Evolutionary conservation across 2,329 filamentous ascomycete genomes (phyloP), one percentile per base, ranked within the genome.

Genomic region (Paraphoma sp.): DNA sequence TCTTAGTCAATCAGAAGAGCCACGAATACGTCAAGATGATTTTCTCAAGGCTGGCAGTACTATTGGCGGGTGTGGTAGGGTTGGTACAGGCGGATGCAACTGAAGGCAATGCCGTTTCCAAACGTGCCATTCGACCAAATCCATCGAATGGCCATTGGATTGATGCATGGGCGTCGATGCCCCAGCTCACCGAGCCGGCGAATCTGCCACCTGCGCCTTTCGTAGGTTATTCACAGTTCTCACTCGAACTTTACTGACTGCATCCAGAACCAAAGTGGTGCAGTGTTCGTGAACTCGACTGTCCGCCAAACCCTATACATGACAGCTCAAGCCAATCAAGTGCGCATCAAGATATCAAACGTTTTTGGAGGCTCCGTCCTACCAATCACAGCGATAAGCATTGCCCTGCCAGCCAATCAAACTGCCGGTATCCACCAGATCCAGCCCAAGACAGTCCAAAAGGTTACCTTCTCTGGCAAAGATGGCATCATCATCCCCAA

Each of bases 281-380:
- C 79, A n/a, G 81, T 86, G 1, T 88, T 89, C 67, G 75, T 77
- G 41, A 84, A 89, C 64, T 82, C 86, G 0, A 89, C 88, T 0
- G 82, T 90, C 58, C 86, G 87, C 4, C 88, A 90, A 72, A 90
- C 87, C 0, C 70, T 89, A 10, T 84, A 87, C 60, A 78, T 87
- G 62, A 85, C 86, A 5, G 79, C 87, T 4, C 82, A 80, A 1
- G 82, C 83, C 2, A 76, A 81, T 1, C 80, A 84, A n/a, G 81
- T 90, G 60, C 85, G 88, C 12, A 75, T 90, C 41, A 84, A 85
- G 38, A 79, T 90, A 38, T 88, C 86, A 42, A 90, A 91, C 67
- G 84, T 82, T 0, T 90, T 90, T 59, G 87, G 88, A 1, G 71
- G 80, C 1, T 85, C 81, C 36, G 82, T 86, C 56, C 77, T 90